Conservation (phyloP, 306 rosid genomes). For the Quercus engelmannii region DNA sequence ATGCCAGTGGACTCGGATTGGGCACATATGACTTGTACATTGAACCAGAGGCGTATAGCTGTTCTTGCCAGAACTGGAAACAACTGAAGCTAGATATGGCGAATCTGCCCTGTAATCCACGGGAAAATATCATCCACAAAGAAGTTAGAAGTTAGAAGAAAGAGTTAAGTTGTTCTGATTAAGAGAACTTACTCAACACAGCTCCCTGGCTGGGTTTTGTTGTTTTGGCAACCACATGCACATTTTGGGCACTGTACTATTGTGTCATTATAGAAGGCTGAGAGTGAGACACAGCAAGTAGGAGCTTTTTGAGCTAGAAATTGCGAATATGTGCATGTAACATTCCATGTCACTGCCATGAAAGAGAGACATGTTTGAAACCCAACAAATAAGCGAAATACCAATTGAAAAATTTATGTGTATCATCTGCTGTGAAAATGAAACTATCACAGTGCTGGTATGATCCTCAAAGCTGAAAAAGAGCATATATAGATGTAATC, state of each 20-base stretch:
- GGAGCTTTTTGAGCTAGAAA: constrained; percentile 76
- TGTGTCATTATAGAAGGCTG: constrained; percentile 79
- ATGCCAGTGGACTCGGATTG: constrained; percentile 91
- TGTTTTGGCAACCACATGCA: constrained; percentile 72
- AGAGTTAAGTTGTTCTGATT: not conserved
- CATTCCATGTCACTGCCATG: constrained; percentile 88
- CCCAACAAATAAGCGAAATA: not conserved
- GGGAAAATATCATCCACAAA: not conserved
- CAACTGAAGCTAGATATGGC: constrained; percentile 60
- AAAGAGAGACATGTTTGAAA: not conserved
- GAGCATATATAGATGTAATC: not conserved
- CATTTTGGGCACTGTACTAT: constrained; percentile 74
- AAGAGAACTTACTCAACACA: constrained; percentile 64
- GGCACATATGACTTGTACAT: constrained; percentile 89
- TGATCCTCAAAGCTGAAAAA: constrained; percentile 4
- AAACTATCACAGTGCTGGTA: not conserved
- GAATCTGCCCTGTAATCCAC: constrained; percentile 45
- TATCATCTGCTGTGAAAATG: not conserved
- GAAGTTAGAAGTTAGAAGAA: constrained; percentile 12
- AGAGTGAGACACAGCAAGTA: constrained; percentile 83
- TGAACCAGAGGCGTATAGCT: constrained; percentile 53
- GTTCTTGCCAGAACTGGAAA: constrained; percentile 33
- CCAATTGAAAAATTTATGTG: not conserved
- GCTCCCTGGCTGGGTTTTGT: constrained; percentile 43
- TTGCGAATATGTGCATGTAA: constrained; percentile 85